Base-by-base conservation (phyloP, 768 basidiomycete genomes). In the Lentinula lateritia region DNA sequence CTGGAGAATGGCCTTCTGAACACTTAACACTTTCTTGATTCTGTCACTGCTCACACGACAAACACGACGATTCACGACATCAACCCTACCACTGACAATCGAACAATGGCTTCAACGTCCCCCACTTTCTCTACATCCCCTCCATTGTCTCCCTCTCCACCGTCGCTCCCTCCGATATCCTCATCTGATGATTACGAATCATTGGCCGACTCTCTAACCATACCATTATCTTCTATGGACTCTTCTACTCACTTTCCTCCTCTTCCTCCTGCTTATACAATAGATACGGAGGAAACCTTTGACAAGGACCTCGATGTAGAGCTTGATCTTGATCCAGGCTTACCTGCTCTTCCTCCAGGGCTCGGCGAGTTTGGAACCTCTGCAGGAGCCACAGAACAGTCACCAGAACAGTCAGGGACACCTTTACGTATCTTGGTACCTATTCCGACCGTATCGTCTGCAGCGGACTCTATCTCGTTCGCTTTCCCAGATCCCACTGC, bases 381-480 rank as follows among this genome's bases (percentile, higher is more conserved):
- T 15, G 16, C 39, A 9, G 35, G 35, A 20, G 35, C 16, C 18
- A 12, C 46, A 20, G 46, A 48, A 39, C 35, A 35, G 7, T 8
- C 23, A 9, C 38, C 53, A 20, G 35, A n/a, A 20, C 6, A 16
- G 9, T 12, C 39, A 15, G 53, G 39, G 4, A 20, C 53, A 13
- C 38, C 28, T 15, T 20, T 18, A 28, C 56, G 56, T 43, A 58
- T n/a, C 20, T 20, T 48, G 46, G 35, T 59, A 20, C 58, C 58
- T 9, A 45, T 59, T 34, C 58, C 58, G 2, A 48, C 48, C 8
- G 58, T 59, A 9, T 59, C 58, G 7, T 20, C 55, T 13, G 41
- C n/a, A 46, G 58, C 38, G 16, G 58, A 50, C 9, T n/a, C 58
- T 15, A 45, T 59, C 20, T 59, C 58, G 15, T 59, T 59, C 38